These are phyloP conservation scores for Lichina pygmaea DNA, from an alignment of 495 filamentous ascomycete genomes.

Conservation along the genomic window DNA sequence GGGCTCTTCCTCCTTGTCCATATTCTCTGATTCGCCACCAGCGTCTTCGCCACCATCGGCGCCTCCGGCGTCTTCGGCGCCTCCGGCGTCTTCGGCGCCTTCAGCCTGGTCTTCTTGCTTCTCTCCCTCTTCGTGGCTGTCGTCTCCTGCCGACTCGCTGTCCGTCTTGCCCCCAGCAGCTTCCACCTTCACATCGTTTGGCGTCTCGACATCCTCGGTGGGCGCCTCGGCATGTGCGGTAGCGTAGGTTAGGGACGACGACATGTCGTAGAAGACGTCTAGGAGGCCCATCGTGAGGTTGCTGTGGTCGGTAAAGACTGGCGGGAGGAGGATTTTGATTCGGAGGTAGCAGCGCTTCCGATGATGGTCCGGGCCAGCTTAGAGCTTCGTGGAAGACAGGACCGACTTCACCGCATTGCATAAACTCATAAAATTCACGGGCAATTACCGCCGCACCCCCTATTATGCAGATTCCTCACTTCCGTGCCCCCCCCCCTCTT, in stretches of 20 bases:
- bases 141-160: constrained; percentile 1
- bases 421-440: no score
- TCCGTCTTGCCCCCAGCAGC: constrained; percentile 13
- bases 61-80: constrained; percentile 16
- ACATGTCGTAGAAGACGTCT: constrained; percentile 35
- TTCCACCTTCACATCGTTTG: constrained; percentile 8
- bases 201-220: constrained; percentile 12
- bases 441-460: no score
- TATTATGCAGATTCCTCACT: no score
- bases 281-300: constrained; percentile 24
- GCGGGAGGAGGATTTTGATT: no score
- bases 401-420: no score
- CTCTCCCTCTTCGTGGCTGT: constrained; percentile 19
- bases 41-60: constrained; percentile 11
- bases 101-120: constrained; percentile 16
- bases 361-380: no score
- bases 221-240: constrained; percentile 35
- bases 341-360: no score
- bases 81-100: constrained; percentile 12
- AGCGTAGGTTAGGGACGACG: constrained; percentile 26
- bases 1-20: constrained; percentile 17
- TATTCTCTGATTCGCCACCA: constrained; percentile 14
- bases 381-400: no score
- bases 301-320: constrained; percentile 8
- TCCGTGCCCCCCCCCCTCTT: no score